These are phyloP conservation scores for Dendrocalamus sinicus DNA, from an alignment of 176 grass and related monocot species.

Conservation along the genomic window DNA sequence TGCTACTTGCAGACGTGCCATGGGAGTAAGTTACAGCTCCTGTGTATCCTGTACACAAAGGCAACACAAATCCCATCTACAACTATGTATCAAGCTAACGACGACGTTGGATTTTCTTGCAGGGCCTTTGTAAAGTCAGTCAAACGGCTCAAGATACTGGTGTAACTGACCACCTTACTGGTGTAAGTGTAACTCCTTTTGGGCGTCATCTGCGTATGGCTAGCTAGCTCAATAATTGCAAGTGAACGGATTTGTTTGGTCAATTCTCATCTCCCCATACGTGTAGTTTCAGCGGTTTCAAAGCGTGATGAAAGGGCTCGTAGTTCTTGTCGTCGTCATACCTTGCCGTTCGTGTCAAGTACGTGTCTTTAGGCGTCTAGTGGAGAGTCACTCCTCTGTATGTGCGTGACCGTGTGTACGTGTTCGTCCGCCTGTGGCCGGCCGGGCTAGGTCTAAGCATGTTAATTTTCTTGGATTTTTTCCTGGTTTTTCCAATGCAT, in stretches of 20 bases:
- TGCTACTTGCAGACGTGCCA: constrained; percentile 76
- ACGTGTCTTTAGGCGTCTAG: neutral
- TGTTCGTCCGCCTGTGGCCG: neutral
- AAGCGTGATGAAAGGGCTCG: neutral
- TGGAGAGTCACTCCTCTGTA: too few species aligned
- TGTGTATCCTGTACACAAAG: neutral
- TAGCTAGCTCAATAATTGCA: neutral
- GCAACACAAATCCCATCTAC: neutral
- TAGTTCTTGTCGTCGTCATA: neutral
- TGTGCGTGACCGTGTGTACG: too few species aligned
- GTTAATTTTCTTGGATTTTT: neutral
- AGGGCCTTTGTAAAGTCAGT: constrained; percentile 26
- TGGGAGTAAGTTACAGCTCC: constrained; percentile 61
- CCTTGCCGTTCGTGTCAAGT: neutral
- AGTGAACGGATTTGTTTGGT: neutral
- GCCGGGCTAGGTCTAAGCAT: neutral
- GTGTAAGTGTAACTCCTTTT: neutral
- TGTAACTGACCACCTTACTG: neutral
- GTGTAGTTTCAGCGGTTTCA: neutral
- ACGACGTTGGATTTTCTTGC: neutral
- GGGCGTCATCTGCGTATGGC: neutral
- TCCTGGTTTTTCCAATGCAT: neutral
- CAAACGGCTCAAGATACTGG: neutral
- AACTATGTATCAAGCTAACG: neutral
- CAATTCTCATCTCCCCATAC: neutral